These are phyloP conservation scores for Saturnispora hagleri DNA, from an alignment of 805 yeast species.

Conservation along the genomic window DNA sequence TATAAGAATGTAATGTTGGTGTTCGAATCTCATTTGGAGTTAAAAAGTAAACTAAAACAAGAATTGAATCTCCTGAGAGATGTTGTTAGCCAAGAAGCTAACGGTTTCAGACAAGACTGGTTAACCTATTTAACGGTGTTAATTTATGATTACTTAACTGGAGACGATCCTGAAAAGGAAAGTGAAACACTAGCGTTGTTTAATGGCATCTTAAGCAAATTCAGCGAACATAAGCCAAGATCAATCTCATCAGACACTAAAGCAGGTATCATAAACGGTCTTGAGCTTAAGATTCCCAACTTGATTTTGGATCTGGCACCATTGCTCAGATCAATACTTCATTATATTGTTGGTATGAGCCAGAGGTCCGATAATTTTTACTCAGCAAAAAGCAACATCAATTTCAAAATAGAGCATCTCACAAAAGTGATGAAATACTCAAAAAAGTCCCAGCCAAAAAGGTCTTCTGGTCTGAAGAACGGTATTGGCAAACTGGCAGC, in stretches of 20 bases:
- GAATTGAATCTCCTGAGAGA: not conserved
- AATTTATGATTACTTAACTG: not conserved
- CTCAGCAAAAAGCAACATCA: slow-evolving; percentile 16
- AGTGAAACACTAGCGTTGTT: not conserved
- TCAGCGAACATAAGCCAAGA: not conserved
- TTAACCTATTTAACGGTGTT: not conserved
- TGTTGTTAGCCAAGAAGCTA: not conserved
- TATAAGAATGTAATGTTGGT: not conserved
- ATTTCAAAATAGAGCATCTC: slow-evolving; percentile 13
- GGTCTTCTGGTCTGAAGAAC: slow-evolving; percentile 3
- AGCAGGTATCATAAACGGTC: too few species aligned
- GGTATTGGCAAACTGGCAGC: slow-evolving; percentile 12
- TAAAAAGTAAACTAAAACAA: not conserved
- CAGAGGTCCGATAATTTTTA: slow-evolving; percentile 6
- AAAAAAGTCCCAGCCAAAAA: not conserved
- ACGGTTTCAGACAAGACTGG: not conserved
- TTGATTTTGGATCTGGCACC: slow-evolving; percentile 14
- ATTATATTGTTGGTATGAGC: slow-evolving; percentile 16
- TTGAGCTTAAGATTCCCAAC: not conserved
- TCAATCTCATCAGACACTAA: not conserved
- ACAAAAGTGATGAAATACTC: slow-evolving; percentile 16
- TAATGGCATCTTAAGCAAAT: not conserved
- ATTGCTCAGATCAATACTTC: slow-evolving; percentile 19
- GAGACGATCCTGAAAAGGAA: not conserved
- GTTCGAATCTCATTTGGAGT: not conserved